Base-by-base conservation (phyloP, 192 early-diverging fungal genomes). In the Mortierella claussenii region DNA sequence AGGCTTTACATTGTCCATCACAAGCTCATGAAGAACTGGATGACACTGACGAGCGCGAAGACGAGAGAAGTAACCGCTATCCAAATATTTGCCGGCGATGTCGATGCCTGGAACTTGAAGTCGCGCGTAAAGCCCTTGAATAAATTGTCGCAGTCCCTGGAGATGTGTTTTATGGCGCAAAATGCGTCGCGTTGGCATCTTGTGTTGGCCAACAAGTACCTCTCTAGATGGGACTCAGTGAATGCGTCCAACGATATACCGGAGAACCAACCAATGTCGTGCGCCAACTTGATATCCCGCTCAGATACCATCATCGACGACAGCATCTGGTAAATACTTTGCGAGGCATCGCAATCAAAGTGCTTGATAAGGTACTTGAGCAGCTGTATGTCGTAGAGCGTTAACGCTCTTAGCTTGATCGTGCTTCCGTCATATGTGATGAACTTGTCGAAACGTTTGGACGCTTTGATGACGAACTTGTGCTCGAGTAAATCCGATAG, bases 351-450 rank as follows among this genome's bases (percentile, higher is more conserved):
- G 24, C 23, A 44, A 11, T 58, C 55, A 26, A 58, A 58, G 40
- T 58, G 27, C 24, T 58, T 58, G 55, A 44, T 44, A 5, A 58
- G 36, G 23, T 58, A 58, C 55, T 58, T 58, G 55, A 58, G 55
- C n/a, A 58, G 3, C 23, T 44, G 36, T 13, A 58, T 58, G 40
- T 58, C 55, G 24, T 58, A 58, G 1, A 26, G 55, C n/a, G 36
- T 58, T 24, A 58, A 58, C 23, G 55, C n/a, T 27, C 55, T 58
- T 26, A 58, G 23, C 36, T 28, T 40, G 55, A 58, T 44, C 20
- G 27, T 44, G 4, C 10, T 11, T 3, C 55, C 40, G 23, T 58
- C 55, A 44, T 58, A 58, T 4, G 4, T 11, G 28, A 58, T 44
- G 42, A 58, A 58, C 55, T 28, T 40, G 55, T 58, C 55, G 55